Percentiles rank a stretch among this genome's conserved stretches.
These are phyloP conservation scores for Pseudogymnoascus sp. DNA, from an alignment of 2,329 filamentous ascomycete genomes.

Conservation along the genomic window DNA sequence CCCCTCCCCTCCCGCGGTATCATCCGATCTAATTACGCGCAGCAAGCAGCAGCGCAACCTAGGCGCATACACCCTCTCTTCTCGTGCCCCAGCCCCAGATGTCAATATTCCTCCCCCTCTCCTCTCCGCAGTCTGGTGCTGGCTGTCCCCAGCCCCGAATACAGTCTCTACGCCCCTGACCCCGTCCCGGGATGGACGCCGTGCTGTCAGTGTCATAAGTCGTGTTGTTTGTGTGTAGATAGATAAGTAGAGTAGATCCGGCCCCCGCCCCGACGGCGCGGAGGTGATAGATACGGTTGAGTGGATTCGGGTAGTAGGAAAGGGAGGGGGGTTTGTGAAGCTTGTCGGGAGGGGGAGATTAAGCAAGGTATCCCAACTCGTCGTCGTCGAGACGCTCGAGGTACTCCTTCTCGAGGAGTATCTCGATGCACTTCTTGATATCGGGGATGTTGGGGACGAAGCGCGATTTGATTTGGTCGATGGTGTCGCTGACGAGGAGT, in stretches of 20 bases:
- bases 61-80: not conserved
- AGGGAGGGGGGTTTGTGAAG: not conserved
- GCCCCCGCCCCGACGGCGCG: not conserved
- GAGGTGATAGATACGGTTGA: no score
- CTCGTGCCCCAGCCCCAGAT: not conserved
- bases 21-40: not conserved
- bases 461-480: conserved; percentile 85
- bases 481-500: conserved; percentile 89
- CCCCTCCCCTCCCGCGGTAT: not conserved
- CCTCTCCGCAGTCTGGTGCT: not conserved
- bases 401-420: conserved; percentile 97
- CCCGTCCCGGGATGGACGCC: not conserved
- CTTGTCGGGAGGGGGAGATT: conserved; percentile 27
- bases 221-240: not conserved
- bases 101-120: not conserved
- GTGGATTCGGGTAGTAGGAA: not conserved
- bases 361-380: conserved; percentile 90
- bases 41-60: not conserved
- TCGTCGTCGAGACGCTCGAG: conserved; percentile 92
- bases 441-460: conserved; percentile 90
- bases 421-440: conserved; percentile 99
- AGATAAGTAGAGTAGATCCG: not conserved
- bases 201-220: not conserved
- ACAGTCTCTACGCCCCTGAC: not conserved
- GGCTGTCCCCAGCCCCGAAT: not conserved